These are phyloP conservation scores for Metschnikowia gelsemii DNA, from an alignment of 805 yeast species.

Conservation along the genomic window DNA sequence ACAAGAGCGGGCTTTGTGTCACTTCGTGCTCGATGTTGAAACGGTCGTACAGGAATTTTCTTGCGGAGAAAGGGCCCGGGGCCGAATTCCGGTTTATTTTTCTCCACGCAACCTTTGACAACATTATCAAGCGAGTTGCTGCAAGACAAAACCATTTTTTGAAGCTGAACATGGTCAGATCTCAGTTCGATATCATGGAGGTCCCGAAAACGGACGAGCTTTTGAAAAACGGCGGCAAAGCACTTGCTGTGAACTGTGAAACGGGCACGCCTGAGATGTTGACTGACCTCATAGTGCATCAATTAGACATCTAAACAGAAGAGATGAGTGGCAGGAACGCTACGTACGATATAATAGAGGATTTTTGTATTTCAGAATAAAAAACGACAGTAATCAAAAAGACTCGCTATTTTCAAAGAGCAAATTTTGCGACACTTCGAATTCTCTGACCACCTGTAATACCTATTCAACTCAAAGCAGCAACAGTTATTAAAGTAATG, in stretches of 20 bases:
- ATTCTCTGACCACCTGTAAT: no score
- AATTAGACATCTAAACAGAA: constrained; percentile 7
- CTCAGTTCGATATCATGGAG: constrained; percentile 75
- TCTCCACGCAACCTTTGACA: constrained; percentile 61
- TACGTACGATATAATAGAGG: no score
- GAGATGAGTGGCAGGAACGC: no score
- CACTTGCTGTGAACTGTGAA: constrained; percentile 30
- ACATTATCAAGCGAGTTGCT: constrained; percentile 58
- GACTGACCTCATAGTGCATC: constrained; percentile 24
- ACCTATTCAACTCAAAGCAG: no score
- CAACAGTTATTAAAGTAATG: no score
- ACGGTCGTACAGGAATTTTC: constrained; percentile 62
- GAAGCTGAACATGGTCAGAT: constrained; percentile 80
- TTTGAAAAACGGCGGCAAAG: constrained; percentile 36
- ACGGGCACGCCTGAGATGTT: constrained; percentile 21
- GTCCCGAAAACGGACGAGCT: constrained; percentile 53
- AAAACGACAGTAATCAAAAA: no score
- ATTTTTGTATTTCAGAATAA: no score
- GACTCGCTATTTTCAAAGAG: no score
- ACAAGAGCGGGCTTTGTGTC: constrained; percentile 39
- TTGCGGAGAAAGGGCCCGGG: constrained; percentile 39
- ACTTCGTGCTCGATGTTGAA: constrained; percentile 88
- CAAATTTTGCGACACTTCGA: no score
- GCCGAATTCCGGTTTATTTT: constrained; percentile 60
- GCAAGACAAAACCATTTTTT: constrained; percentile 77